Base-by-base conservation (phyloP, 2,329 filamentous ascomycete species). In the Neurospora crassa region DNA sequence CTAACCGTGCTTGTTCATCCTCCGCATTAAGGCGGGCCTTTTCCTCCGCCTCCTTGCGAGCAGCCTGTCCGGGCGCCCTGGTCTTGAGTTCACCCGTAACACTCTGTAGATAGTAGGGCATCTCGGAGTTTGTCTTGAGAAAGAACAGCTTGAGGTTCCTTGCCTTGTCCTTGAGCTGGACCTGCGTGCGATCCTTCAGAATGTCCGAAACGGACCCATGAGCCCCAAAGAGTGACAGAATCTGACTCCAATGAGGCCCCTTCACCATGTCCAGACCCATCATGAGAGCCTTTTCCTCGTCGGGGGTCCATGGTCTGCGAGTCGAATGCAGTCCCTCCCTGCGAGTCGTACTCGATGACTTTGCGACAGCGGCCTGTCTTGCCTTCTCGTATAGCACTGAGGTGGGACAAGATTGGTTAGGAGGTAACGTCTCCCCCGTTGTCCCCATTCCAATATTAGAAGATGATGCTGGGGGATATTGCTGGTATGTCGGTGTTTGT, bases 211-310 rank as follows among this genome's bases (percentile, higher is more conserved):
- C 88, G 0, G 90, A 91, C 5, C 94, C 94, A 59, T 91, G 91
- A 0, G 89, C 87, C 0, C 94, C 94, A 78, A 95, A 97, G 59
- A 97, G 86, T 1, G 90, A 90, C 14, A 97, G 84, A 67, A 97
- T 97, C 78, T 97, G 93, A 75, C 92, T 95, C 94, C 94, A 97
- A 77, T 97, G 93, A 20, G 94, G 94, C 0, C 94, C 94, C 78
- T 94, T 94, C 67, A 97, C 94, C 79, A 91, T 89, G 77, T 96
- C 94, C 4, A 97, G 87, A 0, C 94, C 94, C 68, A 91, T 89
- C 91, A 97, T 95, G 20, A 97, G 84, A 0, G 94, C 93, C 79
- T 94, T 93, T 78, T 97, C 94, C 80, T 97, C 94, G 74, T 96
- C 92, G 4, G 91, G 90, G 0, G 91, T 93, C 94, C 94, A 97